phyloP scores from a whole-genome alignment of 2,329 filamentous ascomycete genomes.

The Monilinia aucupariae region DNA sequence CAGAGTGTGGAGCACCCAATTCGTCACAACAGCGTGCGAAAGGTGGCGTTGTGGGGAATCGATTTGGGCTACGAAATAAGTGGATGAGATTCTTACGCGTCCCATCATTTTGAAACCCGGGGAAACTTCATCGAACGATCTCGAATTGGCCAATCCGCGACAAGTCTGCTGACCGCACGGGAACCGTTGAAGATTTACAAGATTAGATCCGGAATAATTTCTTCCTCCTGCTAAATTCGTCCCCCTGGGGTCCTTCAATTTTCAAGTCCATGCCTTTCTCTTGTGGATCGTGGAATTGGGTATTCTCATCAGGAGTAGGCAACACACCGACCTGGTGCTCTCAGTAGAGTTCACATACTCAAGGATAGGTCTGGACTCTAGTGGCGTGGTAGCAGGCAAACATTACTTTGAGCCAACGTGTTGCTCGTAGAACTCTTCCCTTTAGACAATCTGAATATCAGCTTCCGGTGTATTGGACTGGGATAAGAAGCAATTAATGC shows the following conservation, averaged over 20 bases:
- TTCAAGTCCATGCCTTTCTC: neutral
- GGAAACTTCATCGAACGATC: neutral
- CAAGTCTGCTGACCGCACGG: no score
- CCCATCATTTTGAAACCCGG: neutral
- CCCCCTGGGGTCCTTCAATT: neutral
- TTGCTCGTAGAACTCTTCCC: neutral
- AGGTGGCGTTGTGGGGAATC: neutral
- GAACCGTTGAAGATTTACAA: neutral
- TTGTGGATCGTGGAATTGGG: neutral
- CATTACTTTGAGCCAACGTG: neutral
- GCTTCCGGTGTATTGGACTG: neutral
- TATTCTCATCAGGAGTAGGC: neutral
- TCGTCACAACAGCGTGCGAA: neutral
- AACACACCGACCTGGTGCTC: neutral
- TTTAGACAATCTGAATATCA: neutral
- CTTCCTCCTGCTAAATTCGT: neutral
- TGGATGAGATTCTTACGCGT: neutral
- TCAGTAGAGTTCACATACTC: neutral
- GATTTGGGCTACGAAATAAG: neutral
- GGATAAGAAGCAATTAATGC: neutral
- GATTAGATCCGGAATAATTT: slow-evolving; percentile 3
- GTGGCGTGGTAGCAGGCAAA: neutral
- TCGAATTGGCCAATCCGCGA: neutral
- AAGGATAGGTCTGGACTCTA: neutral
- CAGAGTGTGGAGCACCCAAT: neutral